phyloP scores from a whole-genome alignment of 805 yeast species.

The Danielia oregonensis region DNA sequence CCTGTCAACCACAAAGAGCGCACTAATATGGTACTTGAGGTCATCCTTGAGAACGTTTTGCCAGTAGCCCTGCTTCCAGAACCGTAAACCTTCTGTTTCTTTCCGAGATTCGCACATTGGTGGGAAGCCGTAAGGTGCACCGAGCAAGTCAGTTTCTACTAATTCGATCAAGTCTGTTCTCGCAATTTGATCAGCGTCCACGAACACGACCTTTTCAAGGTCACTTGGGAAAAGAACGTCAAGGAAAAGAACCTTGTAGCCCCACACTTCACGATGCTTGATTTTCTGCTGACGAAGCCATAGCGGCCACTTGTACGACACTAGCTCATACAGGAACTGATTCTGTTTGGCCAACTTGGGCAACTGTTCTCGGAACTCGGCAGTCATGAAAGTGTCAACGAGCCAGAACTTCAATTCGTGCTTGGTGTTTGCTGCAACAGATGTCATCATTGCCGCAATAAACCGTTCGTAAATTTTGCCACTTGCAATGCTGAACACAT shows the following conservation, averaged over 20 bases:
- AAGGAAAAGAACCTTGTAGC: slow-evolving; percentile 78
- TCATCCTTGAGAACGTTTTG: slow-evolving; percentile 52
- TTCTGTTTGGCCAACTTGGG: slow-evolving; percentile 54
- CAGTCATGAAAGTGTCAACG: slow-evolving; percentile 75
- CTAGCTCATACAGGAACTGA: slow-evolving; percentile 67
- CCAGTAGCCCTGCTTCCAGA: slow-evolving; percentile 97
- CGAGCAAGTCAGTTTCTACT: slow-evolving; percentile 63
- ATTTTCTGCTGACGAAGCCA: slow-evolving; percentile 83
- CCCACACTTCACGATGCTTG: slow-evolving; percentile 80
- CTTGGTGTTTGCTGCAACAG: slow-evolving; percentile 62
- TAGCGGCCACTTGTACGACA: slow-evolving; percentile 89
- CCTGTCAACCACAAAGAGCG: slow-evolving; percentile 79
- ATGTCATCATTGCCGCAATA: slow-evolving; percentile 72
- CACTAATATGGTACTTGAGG: slow-evolving; percentile 75
- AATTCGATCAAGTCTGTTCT: slow-evolving; percentile 71
- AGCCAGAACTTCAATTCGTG: slow-evolving; percentile 77
- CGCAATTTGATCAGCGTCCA: slow-evolving; percentile 82
- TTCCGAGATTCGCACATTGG: slow-evolving; percentile 82
- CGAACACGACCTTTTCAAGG: slow-evolving; percentile 72
- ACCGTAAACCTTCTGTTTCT: slow-evolving; percentile 81
- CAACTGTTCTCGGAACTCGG: slow-evolving; percentile 58
- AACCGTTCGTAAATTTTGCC: slow-evolving; percentile 78
- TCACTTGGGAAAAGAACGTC: slow-evolving; percentile 85
- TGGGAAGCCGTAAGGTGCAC: slow-evolving; percentile 81
- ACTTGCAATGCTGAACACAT: slow-evolving; percentile 78